Conservation (phyloP, 805 yeast genomes). For the Kodamaea lidongshanica region DNA sequence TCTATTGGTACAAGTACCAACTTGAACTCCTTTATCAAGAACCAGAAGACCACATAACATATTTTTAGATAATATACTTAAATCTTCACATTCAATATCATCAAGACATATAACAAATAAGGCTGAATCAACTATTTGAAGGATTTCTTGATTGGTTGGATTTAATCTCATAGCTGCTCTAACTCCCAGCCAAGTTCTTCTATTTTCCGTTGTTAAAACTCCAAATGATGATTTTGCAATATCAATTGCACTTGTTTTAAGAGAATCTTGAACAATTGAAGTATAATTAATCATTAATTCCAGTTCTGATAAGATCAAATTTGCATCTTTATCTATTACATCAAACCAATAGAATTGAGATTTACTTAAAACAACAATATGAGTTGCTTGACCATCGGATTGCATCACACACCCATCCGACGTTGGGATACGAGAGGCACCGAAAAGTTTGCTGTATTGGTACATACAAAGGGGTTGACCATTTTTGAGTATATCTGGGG, state of each 20-base stretch:
- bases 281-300: conserved; percentile 72
- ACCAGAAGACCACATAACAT: conserved; percentile 82
- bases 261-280: conserved; percentile 71
- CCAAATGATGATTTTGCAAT: conserved; percentile 78
- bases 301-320: conserved; percentile 65
- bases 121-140: conserved; percentile 73
- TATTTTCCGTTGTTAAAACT: conserved; percentile 81
- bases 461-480: conserved; percentile 77
- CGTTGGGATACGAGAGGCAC: conserved; percentile 83
- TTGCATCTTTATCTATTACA: conserved; percentile 68
- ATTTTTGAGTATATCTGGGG: conserved; percentile 61
- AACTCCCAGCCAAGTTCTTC: conserved; percentile 80
- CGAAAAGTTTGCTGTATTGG: conserved; percentile 81
- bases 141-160: conserved; percentile 60
- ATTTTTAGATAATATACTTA: conserved; percentile 67
- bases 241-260: conserved; percentile 45
- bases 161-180: conserved; percentile 42
- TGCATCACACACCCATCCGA: conserved; percentile 77
- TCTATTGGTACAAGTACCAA: conserved; percentile 89
- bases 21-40: conserved; percentile 79
- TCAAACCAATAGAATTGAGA: conserved; percentile 95
- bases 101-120: conserved; percentile 80
- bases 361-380: conserved; percentile 73
- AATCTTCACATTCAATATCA: conserved; percentile 59
- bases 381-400: conserved; percentile 67